Conservation (phyloP, 2,329 filamentous ascomycete species). For the Penicillium paneum region DNA sequence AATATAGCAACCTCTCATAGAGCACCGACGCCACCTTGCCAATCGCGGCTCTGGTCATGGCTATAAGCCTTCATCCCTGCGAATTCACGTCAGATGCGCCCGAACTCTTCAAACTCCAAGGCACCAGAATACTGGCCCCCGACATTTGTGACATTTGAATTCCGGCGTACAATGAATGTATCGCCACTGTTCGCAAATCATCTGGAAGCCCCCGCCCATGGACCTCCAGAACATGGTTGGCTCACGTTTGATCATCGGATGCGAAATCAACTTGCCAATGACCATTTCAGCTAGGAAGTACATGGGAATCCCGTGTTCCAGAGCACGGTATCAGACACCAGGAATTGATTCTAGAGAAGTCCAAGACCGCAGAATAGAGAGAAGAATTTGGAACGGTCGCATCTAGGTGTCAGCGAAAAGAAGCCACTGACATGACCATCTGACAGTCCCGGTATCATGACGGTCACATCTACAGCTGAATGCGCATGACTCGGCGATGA, state of each 20-base stretch:
- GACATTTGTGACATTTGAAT: neutral
- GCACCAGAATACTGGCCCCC: neutral
- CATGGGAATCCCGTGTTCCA: neutral
- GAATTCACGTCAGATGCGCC: neutral
- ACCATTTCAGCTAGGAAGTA: neutral
- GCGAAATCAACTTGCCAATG: neutral
- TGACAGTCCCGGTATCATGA: neutral
- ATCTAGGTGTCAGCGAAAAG: neutral
- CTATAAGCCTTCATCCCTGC: neutral
- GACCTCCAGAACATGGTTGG: neutral
- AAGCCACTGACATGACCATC: neutral
- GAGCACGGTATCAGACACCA: neutral
- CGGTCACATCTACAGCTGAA: neutral
- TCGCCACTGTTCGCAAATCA: neutral
- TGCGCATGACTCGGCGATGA: neutral
- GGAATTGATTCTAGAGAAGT: neutral
- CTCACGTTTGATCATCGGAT: conserved; percentile 1
- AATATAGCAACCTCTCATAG: conserved; percentile 3
- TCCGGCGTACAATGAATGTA: neutral
- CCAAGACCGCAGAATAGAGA: neutral
- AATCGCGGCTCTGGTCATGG: neutral
- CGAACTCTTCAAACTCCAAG: neutral
- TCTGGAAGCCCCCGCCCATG: conserved; percentile 1
- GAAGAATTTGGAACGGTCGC: neutral
- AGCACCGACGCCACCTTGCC: neutral